phyloP scores from a whole-genome alignment of 2,329 filamentous ascomycete genomes.

The Pseudogymnoascus sp. region DNA sequence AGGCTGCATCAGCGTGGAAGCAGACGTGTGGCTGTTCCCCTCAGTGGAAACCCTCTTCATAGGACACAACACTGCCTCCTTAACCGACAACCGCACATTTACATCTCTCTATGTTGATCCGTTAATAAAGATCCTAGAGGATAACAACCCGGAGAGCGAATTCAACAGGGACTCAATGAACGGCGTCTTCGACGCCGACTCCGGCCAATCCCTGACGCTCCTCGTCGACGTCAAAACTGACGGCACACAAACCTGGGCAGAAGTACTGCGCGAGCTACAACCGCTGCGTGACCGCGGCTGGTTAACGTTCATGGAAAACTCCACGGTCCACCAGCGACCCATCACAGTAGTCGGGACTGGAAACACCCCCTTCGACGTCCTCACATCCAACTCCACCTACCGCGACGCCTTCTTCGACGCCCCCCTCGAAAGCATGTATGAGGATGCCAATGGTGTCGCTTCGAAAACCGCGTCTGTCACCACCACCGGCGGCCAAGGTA shows the following conservation, averaged over 20 bases:
- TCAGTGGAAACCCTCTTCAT: conserved; percentile 45
- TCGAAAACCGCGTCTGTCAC: conserved; percentile 13
- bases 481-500: conserved; percentile 32
- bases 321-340: conserved; percentile 42
- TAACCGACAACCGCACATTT: conserved; percentile 50
- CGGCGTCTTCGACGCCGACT: conserved; percentile 49
- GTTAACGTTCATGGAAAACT: conserved; percentile 44
- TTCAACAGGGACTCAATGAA: conserved; percentile 37
- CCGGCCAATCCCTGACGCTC: conserved; percentile 47
- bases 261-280: conserved; percentile 46
- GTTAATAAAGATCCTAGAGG: conserved; percentile 47
- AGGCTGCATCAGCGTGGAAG: conserved; percentile 57
- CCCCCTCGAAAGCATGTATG: conserved; percentile 40
- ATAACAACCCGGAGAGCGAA: conserved; percentile 40
- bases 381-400: conserved; percentile 44
- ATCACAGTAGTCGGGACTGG: conserved; percentile 64
- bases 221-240: conserved; percentile 62
- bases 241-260: conserved; percentile 41
- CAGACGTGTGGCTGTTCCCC: conserved; percentile 57
- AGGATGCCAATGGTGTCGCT: conserved; percentile 18
- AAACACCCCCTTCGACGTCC: conserved; percentile 47
- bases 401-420: conserved; percentile 61
- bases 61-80: conserved; percentile 48
- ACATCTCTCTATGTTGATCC: conserved; percentile 56
- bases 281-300: conserved; percentile 51